phyloP scores from a whole-genome alignment of 129 eudicot species.

The Saussurea involucrata region DNA sequence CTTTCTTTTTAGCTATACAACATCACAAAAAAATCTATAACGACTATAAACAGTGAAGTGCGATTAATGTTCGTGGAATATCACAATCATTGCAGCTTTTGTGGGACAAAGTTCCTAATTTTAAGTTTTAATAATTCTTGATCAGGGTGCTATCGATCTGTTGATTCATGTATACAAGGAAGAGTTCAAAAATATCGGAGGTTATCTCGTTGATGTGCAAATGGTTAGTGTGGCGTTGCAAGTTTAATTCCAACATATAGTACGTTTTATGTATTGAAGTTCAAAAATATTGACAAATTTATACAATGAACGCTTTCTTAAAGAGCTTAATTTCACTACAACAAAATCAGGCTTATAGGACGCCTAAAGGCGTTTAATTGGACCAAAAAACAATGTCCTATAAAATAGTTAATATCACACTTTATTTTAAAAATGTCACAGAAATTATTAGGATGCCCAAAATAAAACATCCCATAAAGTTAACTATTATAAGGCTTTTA shows the following conservation, averaged over 20 bases:
- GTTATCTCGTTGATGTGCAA: constrained; percentile 41
- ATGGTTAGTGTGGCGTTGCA: constrained; percentile 17
- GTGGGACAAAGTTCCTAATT: background rate
- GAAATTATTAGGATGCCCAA: background rate
- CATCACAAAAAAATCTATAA: background rate
- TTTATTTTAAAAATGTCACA: too few relatives aligned
- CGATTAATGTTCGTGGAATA: background rate
- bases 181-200: constrained; percentile 47
- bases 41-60: background rate
- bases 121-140: background rate
- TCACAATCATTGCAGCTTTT: background rate
- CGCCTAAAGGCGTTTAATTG: background rate
- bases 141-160: constrained; percentile 40
- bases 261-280: background rate
- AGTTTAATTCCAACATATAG: background rate
- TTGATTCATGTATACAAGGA: constrained; percentile 44
- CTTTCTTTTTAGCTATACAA: background rate
- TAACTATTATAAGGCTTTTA: too few relatives aligned
- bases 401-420: too few relatives aligned
- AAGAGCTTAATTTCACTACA: background rate
- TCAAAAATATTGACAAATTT: background rate
- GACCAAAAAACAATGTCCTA: background rate
- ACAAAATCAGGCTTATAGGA: background rate
- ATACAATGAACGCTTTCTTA: background rate
- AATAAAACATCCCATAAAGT: too few relatives aligned